These are phyloP conservation scores for Talaromyces amestolkiae DNA, from an alignment of 2,329 filamentous ascomycete species.

Conservation along the genomic window DNA sequence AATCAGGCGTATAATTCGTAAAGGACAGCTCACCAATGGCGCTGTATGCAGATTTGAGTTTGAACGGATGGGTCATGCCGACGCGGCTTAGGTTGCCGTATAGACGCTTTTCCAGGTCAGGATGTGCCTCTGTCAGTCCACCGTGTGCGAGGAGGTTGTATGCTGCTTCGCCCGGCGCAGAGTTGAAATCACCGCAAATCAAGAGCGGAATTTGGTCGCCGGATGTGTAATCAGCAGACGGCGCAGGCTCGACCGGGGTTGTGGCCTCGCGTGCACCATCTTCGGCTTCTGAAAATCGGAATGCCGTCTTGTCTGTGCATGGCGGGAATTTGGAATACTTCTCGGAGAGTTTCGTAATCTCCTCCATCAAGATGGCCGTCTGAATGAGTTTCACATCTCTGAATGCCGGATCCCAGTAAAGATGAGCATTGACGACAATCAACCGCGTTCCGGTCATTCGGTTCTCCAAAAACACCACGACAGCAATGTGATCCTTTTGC, in stretches of 20 bases:
- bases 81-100: slow-evolving; percentile 92
- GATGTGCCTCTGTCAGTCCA: slow-evolving; percentile 71
- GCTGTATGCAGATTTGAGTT: slow-evolving; percentile 83
- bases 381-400: slow-evolving; percentile 96
- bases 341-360: slow-evolving; percentile 80
- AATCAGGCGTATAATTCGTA: slow-evolving; percentile 96
- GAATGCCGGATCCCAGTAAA: slow-evolving; percentile 89
- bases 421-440: slow-evolving; percentile 89
- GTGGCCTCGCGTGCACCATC: slow-evolving; percentile 42
- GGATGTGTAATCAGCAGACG: slow-evolving; percentile 81
- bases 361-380: slow-evolving; percentile 91
- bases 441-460: slow-evolving; percentile 82
- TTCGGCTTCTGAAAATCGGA: slow-evolving; percentile 52
- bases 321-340: slow-evolving; percentile 77
- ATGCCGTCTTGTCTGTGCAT: slow-evolving; percentile 71
- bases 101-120: slow-evolving; percentile 73
- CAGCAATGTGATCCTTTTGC: slow-evolving; percentile 95
- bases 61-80: slow-evolving; percentile 93
- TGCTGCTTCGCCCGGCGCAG: slow-evolving; percentile 78
- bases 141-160: slow-evolving; percentile 87
- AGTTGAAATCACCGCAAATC: slow-evolving; percentile 96
- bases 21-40: slow-evolving; percentile 83
- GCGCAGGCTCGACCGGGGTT: slow-evolving; percentile 60
- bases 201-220: slow-evolving; percentile 86
- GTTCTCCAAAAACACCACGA: slow-evolving; percentile 90